A percentile compares a stretch with the other conserved stretches of the same genome.
Conservation (phyloP, 2,329 filamentous ascomycete genomes). For the Fusarium nelsonii region DNA sequence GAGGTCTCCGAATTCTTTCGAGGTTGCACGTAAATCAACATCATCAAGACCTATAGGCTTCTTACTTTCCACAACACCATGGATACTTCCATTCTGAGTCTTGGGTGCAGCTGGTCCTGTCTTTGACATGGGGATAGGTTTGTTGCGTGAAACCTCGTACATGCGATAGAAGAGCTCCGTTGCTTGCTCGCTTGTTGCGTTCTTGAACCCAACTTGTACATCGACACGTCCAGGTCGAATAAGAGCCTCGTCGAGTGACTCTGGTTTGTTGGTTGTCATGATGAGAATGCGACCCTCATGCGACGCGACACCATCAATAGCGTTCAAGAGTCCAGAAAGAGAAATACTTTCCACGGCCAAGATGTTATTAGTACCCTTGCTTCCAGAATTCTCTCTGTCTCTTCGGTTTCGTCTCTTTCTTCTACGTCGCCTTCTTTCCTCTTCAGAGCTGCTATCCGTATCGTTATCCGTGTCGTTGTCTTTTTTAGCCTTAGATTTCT, state of each 20-base stretch:
- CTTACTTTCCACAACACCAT: constrained; percentile 12
- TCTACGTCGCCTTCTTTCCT: constrained; percentile 38
- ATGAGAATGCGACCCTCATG: constrained; percentile 84
- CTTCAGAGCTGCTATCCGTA: constrained; percentile 46
- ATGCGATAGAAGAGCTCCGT: constrained; percentile 71
- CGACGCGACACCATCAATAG: constrained; percentile 84
- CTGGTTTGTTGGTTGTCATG: constrained; percentile 84
- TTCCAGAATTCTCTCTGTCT: constrained; percentile 32
- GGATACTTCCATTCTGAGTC: constrained; percentile 20
- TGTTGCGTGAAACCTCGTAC: constrained; percentile 61
- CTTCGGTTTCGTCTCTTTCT: constrained; percentile 36
- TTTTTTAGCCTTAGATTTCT: constrained; percentile 50
- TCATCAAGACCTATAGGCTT: constrained; percentile 48
- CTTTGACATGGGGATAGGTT: constrained; percentile 21
- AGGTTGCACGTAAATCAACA: constrained; percentile 59
- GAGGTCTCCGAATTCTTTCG: constrained; percentile 62
- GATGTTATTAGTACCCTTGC: constrained; percentile 44
- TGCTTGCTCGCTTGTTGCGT: constrained; percentile 68
- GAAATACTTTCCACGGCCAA: constrained; percentile 67
- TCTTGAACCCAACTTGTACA: constrained; percentile 73
- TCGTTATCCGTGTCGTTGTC: constrained; percentile 41
- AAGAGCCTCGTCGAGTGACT: constrained; percentile 78
- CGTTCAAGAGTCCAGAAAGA: constrained; percentile 83
- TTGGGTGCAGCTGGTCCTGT: constrained; percentile 5
- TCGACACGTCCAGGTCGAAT: constrained; percentile 81